A percentile compares a stretch with the other conserved stretches of the same genome.
These are phyloP conservation scores for Eucalyptus fibrosa DNA, from an alignment of 345 rosid species.

Conservation along the genomic window DNA sequence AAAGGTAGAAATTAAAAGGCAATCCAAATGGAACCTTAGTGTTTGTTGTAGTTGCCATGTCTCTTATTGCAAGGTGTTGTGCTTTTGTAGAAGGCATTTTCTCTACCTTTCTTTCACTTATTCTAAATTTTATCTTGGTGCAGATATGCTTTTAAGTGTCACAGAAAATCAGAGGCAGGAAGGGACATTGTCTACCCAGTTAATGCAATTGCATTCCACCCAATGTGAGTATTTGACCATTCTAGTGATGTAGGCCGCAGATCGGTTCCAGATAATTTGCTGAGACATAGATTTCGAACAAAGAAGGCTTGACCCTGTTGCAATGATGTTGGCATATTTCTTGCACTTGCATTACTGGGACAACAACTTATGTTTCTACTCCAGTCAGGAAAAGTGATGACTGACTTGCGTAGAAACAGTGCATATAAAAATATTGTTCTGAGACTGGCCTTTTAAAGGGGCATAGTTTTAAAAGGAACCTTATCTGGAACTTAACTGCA, in stretches of 20 bases:
- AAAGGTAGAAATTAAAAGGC: not conserved
- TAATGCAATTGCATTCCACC: constrained; percentile 94
- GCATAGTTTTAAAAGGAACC: not conserved
- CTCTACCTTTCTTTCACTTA: not conserved
- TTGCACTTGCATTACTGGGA: not conserved
- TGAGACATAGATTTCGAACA: not conserved
- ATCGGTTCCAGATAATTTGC: not conserved
- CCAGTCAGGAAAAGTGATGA: not conserved
- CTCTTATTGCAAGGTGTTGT: not conserved
- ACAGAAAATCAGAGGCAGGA: constrained; percentile 96
- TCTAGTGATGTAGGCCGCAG: not conserved
- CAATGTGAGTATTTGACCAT: constrained; percentile 58
- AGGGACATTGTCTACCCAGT: constrained; percentile 92
- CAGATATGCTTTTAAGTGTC: constrained; percentile 99
- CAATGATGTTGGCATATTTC: not conserved
- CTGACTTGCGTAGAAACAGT: not conserved
- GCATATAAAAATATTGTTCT: not conserved
- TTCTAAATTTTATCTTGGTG: not conserved
- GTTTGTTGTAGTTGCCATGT: not conserved
- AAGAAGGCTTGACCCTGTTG: not conserved
- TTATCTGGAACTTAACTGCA: not conserved
- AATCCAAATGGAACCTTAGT: not conserved
- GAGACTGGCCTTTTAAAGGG: not conserved
- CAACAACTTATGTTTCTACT: not conserved
- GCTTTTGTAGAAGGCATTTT: not conserved